Base-by-base conservation (phyloP, 1,139 yeast species). In the Scheffersomyces cryptocercus region DNA sequence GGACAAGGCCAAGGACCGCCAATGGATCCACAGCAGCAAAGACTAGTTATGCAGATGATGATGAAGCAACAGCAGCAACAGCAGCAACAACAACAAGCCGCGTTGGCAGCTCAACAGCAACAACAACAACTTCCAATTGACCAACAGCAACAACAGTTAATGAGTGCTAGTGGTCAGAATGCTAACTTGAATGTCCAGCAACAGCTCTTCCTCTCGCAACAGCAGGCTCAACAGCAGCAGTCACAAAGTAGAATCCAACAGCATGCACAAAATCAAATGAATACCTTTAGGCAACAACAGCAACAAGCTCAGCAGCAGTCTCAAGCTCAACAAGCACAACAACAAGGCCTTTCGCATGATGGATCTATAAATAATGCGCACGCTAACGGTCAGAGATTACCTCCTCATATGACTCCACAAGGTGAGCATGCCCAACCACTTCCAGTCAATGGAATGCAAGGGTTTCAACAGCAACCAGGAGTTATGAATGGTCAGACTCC, bases 251-350 rank as follows among this genome's bases (percentile, higher is more conserved):
- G 67, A 47, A 67, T 64, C 37, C 81, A 76, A 44, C 79, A 73
- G 48, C 79, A 73, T 48, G 81, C 81, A 2, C 82, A 77, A 52
- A 64, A 64, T 35, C 82, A 77, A 55, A 75, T 77, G 81, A 75
- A 75, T 48, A 75, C 68, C 49, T 60, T 76, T 46, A 70, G 81
- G 36, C 81, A 75, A 44, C 80, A 75, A 47, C 75, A 15, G 65
- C 65, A 3, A 68, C 62, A 16, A 12, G 65, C 68, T 12, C 62
- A 54, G 35, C 67, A 55, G 28, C 58, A 54, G 11, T 58, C 49
- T 36, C 47, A 38, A 26, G 56, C 49, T 41, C 56, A 41, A n/a
- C 57, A 45, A 20, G 45, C 46, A 5, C 56, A 49, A 31, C 53
- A 45, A 29, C 50, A 41, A 40, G 26, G 26, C 26, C 26, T 20